phyloP scores from a whole-genome alignment of 1,139 yeast genomes.

The Yamadazyma atmosphaerica region DNA sequence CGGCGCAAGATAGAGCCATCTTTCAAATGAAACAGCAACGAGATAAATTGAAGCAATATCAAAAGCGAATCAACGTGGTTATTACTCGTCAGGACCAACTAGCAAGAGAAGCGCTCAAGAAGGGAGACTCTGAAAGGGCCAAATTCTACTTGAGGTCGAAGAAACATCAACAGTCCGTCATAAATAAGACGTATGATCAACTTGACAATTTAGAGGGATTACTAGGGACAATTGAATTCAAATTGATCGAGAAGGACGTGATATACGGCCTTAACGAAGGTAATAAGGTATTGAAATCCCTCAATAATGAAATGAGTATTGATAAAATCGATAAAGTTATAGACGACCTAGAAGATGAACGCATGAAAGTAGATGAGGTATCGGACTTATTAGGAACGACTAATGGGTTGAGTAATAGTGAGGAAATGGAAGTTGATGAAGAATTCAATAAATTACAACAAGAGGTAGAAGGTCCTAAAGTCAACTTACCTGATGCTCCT shows the following conservation, averaged over 20 bases:
- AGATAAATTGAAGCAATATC: constrained; percentile 79
- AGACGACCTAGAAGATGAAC: constrained; percentile 85
- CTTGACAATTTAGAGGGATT: constrained; percentile 72
- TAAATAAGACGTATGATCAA: constrained; percentile 73
- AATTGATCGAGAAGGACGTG: constrained; percentile 83
- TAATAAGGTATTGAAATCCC: constrained; percentile 65
- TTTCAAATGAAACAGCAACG: constrained; percentile 84
- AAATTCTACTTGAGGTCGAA: constrained; percentile 71
- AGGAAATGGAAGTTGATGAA: constrained; percentile 67
- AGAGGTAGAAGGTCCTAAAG: constrained; percentile 32
- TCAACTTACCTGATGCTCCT: constrained; percentile 18
- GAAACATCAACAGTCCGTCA: constrained; percentile 74
- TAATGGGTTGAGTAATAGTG: constrained; percentile 48
- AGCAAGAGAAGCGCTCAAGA: constrained; percentile 57
- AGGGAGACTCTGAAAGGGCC: constrained; percentile 60
- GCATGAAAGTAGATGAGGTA: constrained; percentile 71
- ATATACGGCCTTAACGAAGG: constrained; percentile 79
- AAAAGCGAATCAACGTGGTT: constrained; percentile 56
- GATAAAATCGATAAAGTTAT: constrained; percentile 79
- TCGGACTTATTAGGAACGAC: constrained; percentile 47
- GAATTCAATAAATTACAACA: constrained; percentile 54
- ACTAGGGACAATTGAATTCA: constrained; percentile 80
- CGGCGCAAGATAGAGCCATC: constrained; percentile 82
- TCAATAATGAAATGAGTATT: constrained; percentile 75
- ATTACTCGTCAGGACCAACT: constrained; percentile 57